phyloP scores from a whole-genome alignment of 352 stramenopile genomes.

The Phytophthora sansomeana region DNA sequence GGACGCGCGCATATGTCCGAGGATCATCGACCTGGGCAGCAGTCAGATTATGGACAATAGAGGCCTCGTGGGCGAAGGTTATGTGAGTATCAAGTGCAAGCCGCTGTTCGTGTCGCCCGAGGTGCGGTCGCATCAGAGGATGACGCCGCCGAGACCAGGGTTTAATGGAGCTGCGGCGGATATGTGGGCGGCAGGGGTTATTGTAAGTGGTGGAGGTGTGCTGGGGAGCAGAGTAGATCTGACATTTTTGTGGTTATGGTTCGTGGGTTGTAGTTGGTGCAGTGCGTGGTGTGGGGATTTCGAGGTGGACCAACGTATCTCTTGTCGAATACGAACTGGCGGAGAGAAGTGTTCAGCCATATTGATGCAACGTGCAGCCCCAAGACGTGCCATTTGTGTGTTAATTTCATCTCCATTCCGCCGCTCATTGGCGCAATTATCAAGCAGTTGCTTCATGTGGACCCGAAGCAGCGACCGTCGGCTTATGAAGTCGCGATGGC shows the following conservation, averaged over 20 bases:
- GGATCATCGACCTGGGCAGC: constrained; percentile 86
- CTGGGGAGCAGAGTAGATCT: background rate
- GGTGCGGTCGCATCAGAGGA: constrained; percentile 66
- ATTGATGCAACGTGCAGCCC: constrained; percentile 71
- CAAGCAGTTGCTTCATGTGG: constrained; percentile 78
- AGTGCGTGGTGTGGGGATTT: constrained; percentile 86
- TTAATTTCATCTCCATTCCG: constrained; percentile 85
- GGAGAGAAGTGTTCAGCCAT: constrained; percentile 77
- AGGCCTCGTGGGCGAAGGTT: constrained; percentile 59
- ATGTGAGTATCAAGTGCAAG: constrained; percentile 88
- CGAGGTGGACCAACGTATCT: constrained; percentile 74
- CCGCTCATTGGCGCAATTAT: constrained; percentile 78
- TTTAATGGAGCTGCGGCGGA: constrained; percentile 81
- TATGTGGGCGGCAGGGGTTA: constrained; percentile 83
- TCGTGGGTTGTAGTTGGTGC: constrained; percentile 58
- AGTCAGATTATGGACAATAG: constrained; percentile 81
- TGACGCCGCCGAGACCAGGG: constrained; percentile 61
- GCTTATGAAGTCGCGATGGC: constrained; percentile 79
- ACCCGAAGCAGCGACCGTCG: constrained; percentile 69
- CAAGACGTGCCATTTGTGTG: constrained; percentile 69
- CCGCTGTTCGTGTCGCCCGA: constrained; percentile 80
- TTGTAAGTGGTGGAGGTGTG: constrained; percentile 55
- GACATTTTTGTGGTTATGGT: constrained; percentile 2
- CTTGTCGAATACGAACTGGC: constrained; percentile 65
- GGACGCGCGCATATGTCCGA: constrained; percentile 55